These are phyloP conservation scores for Leucaena leucocephala DNA, from an alignment of 306 rosid species.

Conservation along the genomic window DNA sequence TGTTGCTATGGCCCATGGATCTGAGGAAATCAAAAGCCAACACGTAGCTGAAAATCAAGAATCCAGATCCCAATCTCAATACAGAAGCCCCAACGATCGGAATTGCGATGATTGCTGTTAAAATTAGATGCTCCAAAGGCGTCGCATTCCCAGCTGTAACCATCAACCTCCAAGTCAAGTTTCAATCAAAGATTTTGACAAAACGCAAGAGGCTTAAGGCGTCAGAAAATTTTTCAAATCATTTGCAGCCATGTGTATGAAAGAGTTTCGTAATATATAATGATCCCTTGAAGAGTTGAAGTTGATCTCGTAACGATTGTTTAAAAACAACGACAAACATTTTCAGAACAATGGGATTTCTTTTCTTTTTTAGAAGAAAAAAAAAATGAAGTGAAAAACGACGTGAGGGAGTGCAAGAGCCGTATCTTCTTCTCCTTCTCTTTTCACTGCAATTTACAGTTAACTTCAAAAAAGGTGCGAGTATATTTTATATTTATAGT, in stretches of 20 bases:
- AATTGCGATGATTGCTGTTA: constrained; percentile 60
- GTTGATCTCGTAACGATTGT: no score
- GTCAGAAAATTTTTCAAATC: background rate
- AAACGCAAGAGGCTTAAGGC: background rate
- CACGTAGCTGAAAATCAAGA: constrained; percentile 55
- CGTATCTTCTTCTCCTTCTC: no score
- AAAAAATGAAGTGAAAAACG: no score
- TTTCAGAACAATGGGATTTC: background rate
- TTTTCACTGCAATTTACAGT: no score
- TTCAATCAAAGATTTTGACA: background rate
- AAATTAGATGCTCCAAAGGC: constrained; percentile 65
- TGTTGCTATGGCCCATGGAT: constrained; percentile 80
- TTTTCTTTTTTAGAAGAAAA: no score
- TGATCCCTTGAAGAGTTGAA: background rate
- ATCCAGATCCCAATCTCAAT: constrained; percentile 75
- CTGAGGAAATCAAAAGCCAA: constrained; percentile 74
- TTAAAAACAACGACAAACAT: no score
- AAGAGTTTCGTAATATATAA: background rate
- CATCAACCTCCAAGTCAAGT: constrained; percentile 12
- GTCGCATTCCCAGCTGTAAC: constrained; percentile 82
- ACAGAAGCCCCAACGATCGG: constrained; percentile 63
- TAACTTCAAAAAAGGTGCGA: no score
- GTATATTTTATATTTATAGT: no score
- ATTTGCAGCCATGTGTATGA: background rate
- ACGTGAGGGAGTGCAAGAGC: no score